Conservation (phyloP, 2,329 filamentous ascomycete genomes). For the Alternaria sp. region DNA sequence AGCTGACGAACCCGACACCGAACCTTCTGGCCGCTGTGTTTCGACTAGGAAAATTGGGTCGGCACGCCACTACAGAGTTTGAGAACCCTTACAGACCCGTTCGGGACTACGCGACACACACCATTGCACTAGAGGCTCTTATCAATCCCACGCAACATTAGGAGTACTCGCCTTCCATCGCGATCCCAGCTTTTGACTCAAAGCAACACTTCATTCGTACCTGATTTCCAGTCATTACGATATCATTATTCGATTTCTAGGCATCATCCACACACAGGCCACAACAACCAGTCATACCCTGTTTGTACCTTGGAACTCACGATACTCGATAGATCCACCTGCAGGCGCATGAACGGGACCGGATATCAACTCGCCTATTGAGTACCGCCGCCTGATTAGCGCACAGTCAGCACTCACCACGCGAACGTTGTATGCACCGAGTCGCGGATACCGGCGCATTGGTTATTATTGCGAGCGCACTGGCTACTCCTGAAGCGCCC, state of each 20-base stretch:
- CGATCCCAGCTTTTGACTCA: neutral
- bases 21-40: conserved; percentile 41
- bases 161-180: conserved; percentile 4
- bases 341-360: conserved; percentile 22
- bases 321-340: conserved; percentile 22
- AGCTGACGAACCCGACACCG: conserved; percentile 34
- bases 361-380: conserved; percentile 16
- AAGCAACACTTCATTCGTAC: neutral
- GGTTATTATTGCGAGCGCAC: conserved; percentile 15
- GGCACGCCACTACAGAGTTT: conserved; percentile 22
- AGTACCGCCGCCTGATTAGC: conserved; percentile 18
- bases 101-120: conserved; percentile 16
- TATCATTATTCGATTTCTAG: neutral
- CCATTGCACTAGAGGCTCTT: conserved; percentile 22
- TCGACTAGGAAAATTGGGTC: conserved; percentile 33
- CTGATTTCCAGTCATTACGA: neutral
- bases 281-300: conserved; percentile 26
- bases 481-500: conserved; percentile 7
- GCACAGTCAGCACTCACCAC: conserved; percentile 19
- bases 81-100: conserved; percentile 19
- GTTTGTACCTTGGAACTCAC: conserved; percentile 23
- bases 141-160: conserved; percentile 23
- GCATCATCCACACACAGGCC: conserved; percentile 5
- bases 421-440: conserved; percentile 21
- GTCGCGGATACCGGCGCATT: conserved; percentile 20